Evolutionary conservation across 2,329 filamentous ascomycete species (phyloP), one percentile per base, ranked within the genome.

Genomic region (Phyllachora maydis): DNA sequence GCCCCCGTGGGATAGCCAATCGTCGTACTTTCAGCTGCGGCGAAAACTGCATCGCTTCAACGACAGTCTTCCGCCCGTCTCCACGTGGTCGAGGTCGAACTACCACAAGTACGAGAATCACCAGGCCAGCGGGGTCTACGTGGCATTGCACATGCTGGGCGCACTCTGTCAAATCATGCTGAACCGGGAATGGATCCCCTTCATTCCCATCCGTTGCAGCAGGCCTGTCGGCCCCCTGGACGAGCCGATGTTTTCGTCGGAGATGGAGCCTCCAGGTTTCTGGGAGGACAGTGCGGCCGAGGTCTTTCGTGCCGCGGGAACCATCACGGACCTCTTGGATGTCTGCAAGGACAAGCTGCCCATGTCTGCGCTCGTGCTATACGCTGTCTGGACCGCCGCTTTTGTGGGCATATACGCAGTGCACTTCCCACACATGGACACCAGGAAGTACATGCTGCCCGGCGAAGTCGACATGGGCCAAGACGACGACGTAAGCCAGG

Each of bases 381-480:
- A 75, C 36, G 62, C 70, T 3, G 54, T 73, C 18, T 79, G 70
- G 53, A 64, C 61, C 8, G 68, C 71, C 1, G 61, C 64, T 0
- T 72, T 75, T 34, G 55, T 65, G 10, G 66, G 67, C 16, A 53
- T 75, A 3, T 79, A 78, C 38, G 65, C 64, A 8, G 52, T 56
- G 21, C 63, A 69, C 35, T 79, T 78, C 27, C 67, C 68, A 0
- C 58, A 63, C 27, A 76, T 79, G 66, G 73, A 79, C 33, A 51
- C 50, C 1, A 46, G 59, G 8, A 45, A 50, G 3, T 59, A 62
- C 36, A 59, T 76, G 47, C 38, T 50, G 5, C 35, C 34, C 20
- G n/a, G n/a, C n/a, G n/a, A n/a, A n/a, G n/a, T n/a, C n/a, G n/a
- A n/a, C n/a, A n/a, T n/a, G n/a, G n/a, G n/a, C n/a, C n/a, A n/a